Evolutionary conservation across 176 grass and related monocot species (phyloP), one percentile per base, ranked within the genome.

Genomic region (Zoysia pacifica): DNA sequence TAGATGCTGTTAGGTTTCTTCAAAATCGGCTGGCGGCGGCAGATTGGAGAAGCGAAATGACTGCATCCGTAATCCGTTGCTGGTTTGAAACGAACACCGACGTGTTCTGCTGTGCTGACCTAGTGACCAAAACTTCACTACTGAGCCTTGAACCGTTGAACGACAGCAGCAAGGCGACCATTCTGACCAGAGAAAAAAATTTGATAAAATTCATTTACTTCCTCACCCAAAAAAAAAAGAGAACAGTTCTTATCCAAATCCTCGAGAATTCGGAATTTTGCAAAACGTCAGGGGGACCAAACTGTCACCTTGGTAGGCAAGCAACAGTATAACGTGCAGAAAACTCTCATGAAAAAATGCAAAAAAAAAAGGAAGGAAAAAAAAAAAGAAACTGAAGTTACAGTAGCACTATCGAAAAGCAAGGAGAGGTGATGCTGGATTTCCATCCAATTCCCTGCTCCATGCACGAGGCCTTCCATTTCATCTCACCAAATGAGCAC

Each of bases 371-470:
- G 59, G 48, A 45, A 43, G 28, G 28, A 47, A 38, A 11, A 28
- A 28, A 28, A 28, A 28, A 28, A 28, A 28, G 53, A 60, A 69
- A 74, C 9, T 37, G 56, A 77, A 86, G 84, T 81, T 79, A 58
- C 48, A 72, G 81, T 68, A 68, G 80, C 79, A 89, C 90, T 84
- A 72, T 13, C 53, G 28, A 81, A 96, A 92, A 86, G 81, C 55
- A 84, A 42, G 67, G 42, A 87, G 62, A 76, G 72, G 74, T 61
- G 56, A 80, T 43, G 15, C 67, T 68, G 43, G 20, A 16, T 70
- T 28, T 56, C 11, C 28, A 28, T 28, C 28, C 43, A 80, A 10
- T 36, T 70, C 15, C 28, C 28, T 28, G 28, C 28, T 43, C n/a
- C n/a, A 67, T 59, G 28, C 28, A 20, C 39, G 67, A 81, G 72